Conservation (phyloP, 2,329 filamentous ascomycete species). For the Seiridium cupressi region DNA sequence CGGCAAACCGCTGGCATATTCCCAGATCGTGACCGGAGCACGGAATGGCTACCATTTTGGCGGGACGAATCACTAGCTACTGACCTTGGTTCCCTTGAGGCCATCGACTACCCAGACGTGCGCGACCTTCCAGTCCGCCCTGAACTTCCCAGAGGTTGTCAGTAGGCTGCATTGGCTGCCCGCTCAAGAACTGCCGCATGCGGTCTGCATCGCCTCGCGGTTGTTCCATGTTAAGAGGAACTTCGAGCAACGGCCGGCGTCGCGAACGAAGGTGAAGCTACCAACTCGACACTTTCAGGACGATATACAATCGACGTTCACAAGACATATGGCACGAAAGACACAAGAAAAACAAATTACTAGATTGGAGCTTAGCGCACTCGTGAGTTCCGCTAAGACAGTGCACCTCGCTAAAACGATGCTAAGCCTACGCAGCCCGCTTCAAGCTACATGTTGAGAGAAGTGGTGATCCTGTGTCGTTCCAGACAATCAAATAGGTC, state of each 20-base stretch:
- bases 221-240: neutral
- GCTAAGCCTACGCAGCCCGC: no score
- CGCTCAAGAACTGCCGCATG: slow-evolving; percentile 1
- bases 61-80: neutral
- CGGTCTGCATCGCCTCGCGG: neutral
- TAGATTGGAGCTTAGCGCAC: neutral
- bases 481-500: no score
- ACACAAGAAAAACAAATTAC: slow-evolving; percentile 1
- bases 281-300: neutral
- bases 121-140: neutral
- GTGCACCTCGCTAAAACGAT: neutral
- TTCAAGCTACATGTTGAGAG: no score
- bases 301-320: no score
- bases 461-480: no score
- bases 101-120: neutral
- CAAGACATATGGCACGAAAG: neutral
- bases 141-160: slow-evolving; percentile 1
- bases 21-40: neutral
- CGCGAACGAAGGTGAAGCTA: neutral
- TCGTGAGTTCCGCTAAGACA: neutral
- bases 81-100: neutral
- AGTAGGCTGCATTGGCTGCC: neutral
- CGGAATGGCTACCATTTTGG: neutral
- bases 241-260: no score
- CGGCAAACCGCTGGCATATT: no score